Percentiles rank a stretch among this genome's conserved stretches.
Conservation (phyloP, 208 protist genomes). For the Porcisia deanei region DNA sequence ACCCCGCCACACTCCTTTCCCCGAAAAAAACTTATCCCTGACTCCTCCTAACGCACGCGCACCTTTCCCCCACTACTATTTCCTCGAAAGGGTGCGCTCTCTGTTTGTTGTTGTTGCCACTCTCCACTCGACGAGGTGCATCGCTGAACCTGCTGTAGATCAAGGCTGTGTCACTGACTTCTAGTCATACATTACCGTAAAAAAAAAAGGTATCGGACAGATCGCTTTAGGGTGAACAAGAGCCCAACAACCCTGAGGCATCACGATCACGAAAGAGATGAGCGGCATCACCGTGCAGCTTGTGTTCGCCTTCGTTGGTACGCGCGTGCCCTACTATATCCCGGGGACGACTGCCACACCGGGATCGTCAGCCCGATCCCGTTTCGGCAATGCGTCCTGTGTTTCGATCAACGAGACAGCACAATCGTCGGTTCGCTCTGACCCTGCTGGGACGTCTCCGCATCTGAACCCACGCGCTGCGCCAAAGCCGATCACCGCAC, state of each 20-base stretch:
- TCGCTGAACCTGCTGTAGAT: background rate
- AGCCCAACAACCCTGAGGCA: background rate
- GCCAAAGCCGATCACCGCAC: background rate
- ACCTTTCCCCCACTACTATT: too few relatives aligned
- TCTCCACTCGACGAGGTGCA: background rate
- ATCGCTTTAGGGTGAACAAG: background rate
- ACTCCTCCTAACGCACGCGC: background rate
- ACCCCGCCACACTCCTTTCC: too few relatives aligned
- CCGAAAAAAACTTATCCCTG: background rate
- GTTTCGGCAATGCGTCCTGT: conserved; percentile 6
- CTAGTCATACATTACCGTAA: background rate
- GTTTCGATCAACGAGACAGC: conserved; percentile 3
- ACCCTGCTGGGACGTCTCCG: conserved; percentile 17
- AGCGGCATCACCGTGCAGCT: conserved; percentile 30
- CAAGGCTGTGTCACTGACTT: background rate
- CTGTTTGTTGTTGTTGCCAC: background rate
- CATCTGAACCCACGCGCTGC: background rate
- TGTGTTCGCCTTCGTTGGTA: conserved; percentile 34
- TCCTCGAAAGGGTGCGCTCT: background rate
- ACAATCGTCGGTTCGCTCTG: conserved; percentile 13
- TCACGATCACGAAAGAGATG: conserved; percentile 3
- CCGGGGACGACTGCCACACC: background rate
- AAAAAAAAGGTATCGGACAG: background rate
- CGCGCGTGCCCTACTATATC: conserved; percentile 30
- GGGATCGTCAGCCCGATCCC: conserved; percentile 4